Conservation (phyloP, 331 rosid species). For the Malus hybrid region DNA sequence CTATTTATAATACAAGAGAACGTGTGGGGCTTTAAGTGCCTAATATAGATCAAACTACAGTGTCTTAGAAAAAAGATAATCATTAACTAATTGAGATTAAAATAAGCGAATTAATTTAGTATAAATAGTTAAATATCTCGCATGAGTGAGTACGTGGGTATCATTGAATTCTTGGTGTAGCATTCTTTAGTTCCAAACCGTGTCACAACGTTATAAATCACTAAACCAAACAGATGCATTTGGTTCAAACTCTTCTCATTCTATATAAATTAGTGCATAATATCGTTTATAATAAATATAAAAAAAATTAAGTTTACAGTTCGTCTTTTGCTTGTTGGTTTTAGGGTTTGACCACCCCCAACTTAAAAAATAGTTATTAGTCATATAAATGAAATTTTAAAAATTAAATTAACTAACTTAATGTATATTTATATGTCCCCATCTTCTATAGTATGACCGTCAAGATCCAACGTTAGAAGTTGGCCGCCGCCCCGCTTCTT, state of each 20-base stretch:
- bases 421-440: not conserved
- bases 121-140: not conserved
- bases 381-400: not conserved
- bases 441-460: not conserved
- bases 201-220: not conserved
- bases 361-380: not conserved
- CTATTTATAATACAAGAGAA: conserved; percentile 48
- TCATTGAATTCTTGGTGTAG: conserved; percentile 4
- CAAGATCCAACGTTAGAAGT: conserved; percentile 11
- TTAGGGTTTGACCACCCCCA: not conserved
- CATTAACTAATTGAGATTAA: not conserved
- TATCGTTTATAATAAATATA: too few relatives aligned
- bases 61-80: not conserved
- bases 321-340: not conserved
- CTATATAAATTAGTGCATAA: too few relatives aligned
- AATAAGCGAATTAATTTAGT: not conserved
- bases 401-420: not conserved
- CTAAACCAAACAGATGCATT: not conserved
- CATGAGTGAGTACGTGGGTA: not conserved
- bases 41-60: not conserved
- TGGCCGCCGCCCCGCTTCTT: not conserved
- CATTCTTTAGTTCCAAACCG: conserved; percentile 7
- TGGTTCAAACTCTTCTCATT: too few relatives aligned
- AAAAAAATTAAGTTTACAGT: not conserved
- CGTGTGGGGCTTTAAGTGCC: conserved; percentile 28